Evolutionary conservation across 2,329 filamentous ascomycete species (phyloP).

Genomic region (Helotiales sp.): DNA sequence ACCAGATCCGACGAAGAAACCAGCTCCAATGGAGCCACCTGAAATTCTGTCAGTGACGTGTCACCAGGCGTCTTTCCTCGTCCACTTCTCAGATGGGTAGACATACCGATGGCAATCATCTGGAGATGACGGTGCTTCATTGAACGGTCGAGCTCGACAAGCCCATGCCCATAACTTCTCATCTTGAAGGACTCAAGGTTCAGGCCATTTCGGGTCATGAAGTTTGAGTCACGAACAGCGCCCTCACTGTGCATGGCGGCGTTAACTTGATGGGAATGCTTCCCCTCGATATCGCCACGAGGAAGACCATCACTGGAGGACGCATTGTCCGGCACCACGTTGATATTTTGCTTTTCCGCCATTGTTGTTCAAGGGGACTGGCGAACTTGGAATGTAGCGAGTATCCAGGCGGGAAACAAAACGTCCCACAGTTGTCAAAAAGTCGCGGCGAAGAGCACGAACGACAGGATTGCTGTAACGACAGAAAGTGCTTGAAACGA

Average conservation of each 20-base stretch:
- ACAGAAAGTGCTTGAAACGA: neutral
- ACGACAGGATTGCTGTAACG: neutral
- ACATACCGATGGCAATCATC: constrained; percentile 67
- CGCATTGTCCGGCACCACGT: neutral
- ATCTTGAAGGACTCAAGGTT: constrained; percentile 19
- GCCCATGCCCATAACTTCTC: constrained; percentile 11
- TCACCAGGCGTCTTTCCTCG: too few species aligned
- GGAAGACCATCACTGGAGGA: constrained; percentile 10
- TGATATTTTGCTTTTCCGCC: constrained; percentile 10
- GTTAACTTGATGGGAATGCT: constrained; percentile 2
- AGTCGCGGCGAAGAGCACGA: neutral
- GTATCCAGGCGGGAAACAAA: neutral
- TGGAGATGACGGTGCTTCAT: constrained; percentile 56
- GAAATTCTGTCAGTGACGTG: neutral
- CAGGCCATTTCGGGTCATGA: constrained; percentile 16
- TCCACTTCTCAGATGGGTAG: too few species aligned
- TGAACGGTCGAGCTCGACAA: constrained; percentile 16
- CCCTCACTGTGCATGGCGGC: constrained; percentile 1
- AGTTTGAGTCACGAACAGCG: constrained; percentile 1
- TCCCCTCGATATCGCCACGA: constrained; percentile 10
- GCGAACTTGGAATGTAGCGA: neutral
- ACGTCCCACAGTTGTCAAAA: neutral
- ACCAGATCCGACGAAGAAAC: constrained; percentile 20
- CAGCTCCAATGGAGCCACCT: constrained; percentile 21
- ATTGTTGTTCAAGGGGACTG: neutral